Evolutionary conservation across 371 early-diverging fungal species (phyloP), one percentile per base, ranked within the genome.

Genomic region (Batkoa obscura): DNA sequence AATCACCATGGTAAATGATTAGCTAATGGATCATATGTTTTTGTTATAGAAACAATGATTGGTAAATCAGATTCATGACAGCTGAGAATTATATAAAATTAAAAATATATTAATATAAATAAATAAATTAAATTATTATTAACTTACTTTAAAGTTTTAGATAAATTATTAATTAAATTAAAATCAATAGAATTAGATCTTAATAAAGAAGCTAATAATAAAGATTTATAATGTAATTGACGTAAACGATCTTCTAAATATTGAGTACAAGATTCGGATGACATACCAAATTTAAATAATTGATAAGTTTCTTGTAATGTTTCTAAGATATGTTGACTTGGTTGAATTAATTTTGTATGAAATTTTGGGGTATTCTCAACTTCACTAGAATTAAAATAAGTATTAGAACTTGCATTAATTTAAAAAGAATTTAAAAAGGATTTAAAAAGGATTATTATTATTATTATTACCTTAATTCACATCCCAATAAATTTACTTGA

Each of bases 251-350:
- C 41, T 42, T 37, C 33, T 23, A 48, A 45, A 34, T 55, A 55
- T 34, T 43, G 39, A 23, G 34, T 23, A 31, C 55, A 55, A 39
- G 55, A 15, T 45, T 55, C 55, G 39, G 55, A 41, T n/a, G 43
- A 31, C 13, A 55, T 9, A 6, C 55, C 50, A 13, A 47, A n/a
- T 36, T 35, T 3, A 32, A 55, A 43, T 12, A 46, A 30, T 38
- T 32, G 38, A 13, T 35, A 6, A 12, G 48, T 15, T 12, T 60
- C 42, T 1, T 48, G 36, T 33, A 47, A n/a, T 1, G 4, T 32
- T 34, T 50, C 17, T 33, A 15, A 42, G 34, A 43, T 58, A 33
- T 30, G 34, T 34, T 32, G 1, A 4, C 43, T 43, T 3, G 55
- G 39, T 43, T 15, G n/a, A n/a, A n/a, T n/a, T n/a, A n/a, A n/a